phyloP scores from a whole-genome alignment of 2,329 filamentous ascomycete genomes.

The Penicillium palitans region DNA sequence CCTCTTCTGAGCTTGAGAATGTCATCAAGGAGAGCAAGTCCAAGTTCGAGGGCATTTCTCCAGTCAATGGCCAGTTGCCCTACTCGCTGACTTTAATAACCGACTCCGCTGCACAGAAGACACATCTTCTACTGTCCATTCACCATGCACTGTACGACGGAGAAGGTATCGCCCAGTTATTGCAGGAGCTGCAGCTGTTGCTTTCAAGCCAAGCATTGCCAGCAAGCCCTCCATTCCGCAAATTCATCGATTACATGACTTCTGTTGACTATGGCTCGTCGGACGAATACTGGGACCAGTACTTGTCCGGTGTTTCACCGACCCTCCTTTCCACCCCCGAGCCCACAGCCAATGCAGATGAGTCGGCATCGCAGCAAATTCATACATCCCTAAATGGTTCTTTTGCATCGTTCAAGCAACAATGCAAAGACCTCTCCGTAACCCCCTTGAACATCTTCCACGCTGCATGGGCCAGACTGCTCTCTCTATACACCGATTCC shows the following conservation, averaged over 20 bases:
- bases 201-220: constrained; percentile 53
- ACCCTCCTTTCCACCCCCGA: constrained; percentile 30
- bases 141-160: constrained; percentile 91
- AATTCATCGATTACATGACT: constrained; percentile 64
- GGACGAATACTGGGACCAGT: constrained; percentile 65
- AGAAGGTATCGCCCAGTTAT: constrained; percentile 68
- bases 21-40: constrained; percentile 49
- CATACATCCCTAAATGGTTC: constrained; percentile 34
- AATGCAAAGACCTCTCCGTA: constrained; percentile 55
- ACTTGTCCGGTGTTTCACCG: constrained; percentile 56
- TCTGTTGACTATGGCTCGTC: constrained; percentile 50
- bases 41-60: constrained; percentile 20
- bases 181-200: constrained; percentile 67
- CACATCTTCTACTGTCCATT: constrained; percentile 51
- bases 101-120: constrained; percentile 10
- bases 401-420: constrained; percentile 51
- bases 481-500: constrained; percentile 57
- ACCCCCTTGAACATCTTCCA: constrained; percentile 70
- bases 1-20: constrained; percentile 33
- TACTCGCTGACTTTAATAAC: constrained; percentile 31
- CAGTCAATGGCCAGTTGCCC: constrained; percentile 30
- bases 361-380: constrained; percentile 17
- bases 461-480: constrained; percentile 67
- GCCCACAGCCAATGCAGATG: background rate
- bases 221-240: constrained; percentile 56